Base-by-base conservation (phyloP, 1,284 basidiomycete species). In the Somion occarium region DNA sequence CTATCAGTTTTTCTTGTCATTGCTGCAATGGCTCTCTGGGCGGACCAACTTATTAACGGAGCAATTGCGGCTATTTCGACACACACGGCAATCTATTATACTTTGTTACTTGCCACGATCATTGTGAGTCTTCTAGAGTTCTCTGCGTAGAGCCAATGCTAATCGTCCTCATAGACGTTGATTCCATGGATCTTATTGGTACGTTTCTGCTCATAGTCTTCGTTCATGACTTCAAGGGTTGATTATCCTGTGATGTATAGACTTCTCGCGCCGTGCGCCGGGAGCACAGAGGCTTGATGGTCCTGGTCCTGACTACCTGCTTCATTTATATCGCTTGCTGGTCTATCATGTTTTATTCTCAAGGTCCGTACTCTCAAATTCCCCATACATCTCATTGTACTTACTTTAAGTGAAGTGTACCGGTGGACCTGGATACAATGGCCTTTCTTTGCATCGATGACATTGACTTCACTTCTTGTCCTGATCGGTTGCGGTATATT, bases 391-490 rank as follows among this genome's bases (percentile, higher is more conserved):
- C 15, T n/a, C 11, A 30, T 37, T 18, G 34, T 19, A 13, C 12
- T 30, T 5, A 30, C 45, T 25, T 9, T 15, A 18, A 18, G 9
- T 3, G 61, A 66, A 11, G 72, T 78, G 2, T 84, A 79, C 57
- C 69, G 73, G 47, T 80, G 79, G 73, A 73, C 73, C 2, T 81
- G 78, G 64, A 49, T 75, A 44, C 71, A 79, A 55, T 84, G 80
- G 79, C 74, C 78, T 0, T 80, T 76, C 61, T 71, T 82, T 43
- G 78, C 69, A 15, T 69, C 68, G 62, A 70, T 73, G 54, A 75
- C 73, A 2, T 66, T 74, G 20, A 64, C 72, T 9, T 77, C 79
- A 0, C 69, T 80, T 53, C 53, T 75, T 24, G 66, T 80, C 19
- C 69, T 81, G 42, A 53, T 74, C 34, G 65, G 70, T 15, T 75